Evolutionary conservation across 148 eudicot species (phyloP).

Genomic region (Talinum fruticosum): DNA sequence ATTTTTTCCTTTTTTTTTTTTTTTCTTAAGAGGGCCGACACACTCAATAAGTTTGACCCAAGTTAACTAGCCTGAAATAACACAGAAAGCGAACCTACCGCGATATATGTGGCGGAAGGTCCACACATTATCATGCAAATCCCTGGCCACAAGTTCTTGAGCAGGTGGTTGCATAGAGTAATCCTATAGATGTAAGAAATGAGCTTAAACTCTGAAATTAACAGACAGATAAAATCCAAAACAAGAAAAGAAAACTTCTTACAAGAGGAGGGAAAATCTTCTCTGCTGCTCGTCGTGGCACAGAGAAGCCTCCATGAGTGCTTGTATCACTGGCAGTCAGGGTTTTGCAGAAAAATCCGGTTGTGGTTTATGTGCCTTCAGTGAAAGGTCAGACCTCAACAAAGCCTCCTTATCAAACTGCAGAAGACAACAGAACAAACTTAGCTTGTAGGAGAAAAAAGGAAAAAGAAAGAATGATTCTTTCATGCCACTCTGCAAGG

Average conservation of each 20-base stretch:
- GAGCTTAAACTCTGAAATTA: conserved; percentile 16
- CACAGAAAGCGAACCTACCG: conserved; percentile 45
- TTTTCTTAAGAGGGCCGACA: not conserved
- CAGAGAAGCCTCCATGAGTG: conserved; percentile 99
- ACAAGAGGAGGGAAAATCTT: conserved; percentile 92
- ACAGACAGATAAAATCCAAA: not conserved
- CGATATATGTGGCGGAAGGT: conserved; percentile 97
- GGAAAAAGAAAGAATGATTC: not conserved
- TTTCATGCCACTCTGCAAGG: no score
- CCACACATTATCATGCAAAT: conserved; percentile 87
- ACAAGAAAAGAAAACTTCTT: conserved; percentile 25
- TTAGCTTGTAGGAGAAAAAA: not conserved
- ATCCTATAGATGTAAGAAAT: conserved; percentile 48
- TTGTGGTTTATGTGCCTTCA: conserved; percentile 79
- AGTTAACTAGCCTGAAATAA: not conserved
- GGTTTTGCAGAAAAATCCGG: conserved; percentile 96
- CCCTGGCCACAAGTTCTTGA: conserved; percentile 89
- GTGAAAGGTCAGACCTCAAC: conserved; percentile 84
- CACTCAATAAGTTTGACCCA: not conserved
- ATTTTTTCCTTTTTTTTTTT: not conserved
- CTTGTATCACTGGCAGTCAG: conserved; percentile 99
- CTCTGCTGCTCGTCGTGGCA: conserved; percentile 97
- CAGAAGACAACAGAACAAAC: conserved; percentile 23
- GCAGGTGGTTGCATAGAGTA: conserved; percentile 96
- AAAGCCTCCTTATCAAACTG: conserved; percentile 95